Evolutionary conservation across 306 rosid species (phyloP), one percentile per base, ranked within the genome.

Genomic region (Luffa aegyptiaca): DNA sequence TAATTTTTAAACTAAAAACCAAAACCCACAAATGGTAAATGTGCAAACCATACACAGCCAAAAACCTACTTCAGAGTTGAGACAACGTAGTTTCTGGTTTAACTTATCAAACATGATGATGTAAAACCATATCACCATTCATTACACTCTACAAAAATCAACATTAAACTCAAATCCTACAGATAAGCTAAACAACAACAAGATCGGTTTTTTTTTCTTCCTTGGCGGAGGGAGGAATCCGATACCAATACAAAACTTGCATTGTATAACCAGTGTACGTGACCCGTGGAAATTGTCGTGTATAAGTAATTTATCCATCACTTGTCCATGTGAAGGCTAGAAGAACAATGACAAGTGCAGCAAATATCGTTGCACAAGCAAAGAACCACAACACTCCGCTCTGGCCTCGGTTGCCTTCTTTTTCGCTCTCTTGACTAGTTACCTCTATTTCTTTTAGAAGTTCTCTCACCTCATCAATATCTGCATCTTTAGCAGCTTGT

Each of bases 401-500:
- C 26, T 80, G 85, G 3, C 79, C 79, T 78, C 70, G 77, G 80
- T 33, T 85, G 63, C 80, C 73, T 69, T 68, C 79, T 77, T 33
- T 84, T 72, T 76, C 83, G 86, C 51, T 84, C 84, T 85, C 97
- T 80, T 86, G 88, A 80, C 72, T 80, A 80, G 83, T 86, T 75
- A 80, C 14, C 46, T 89, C 97, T 17, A 89, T 86, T 82, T 87
- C 91, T 80, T 84, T 75, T 78, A 95, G 93, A 74, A 95, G 97
- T 77, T 91, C 95, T 83, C 98, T 89, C 80, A 95, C 92, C 81
- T 82, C 44, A 68, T 89, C 93, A 13, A 95, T 90, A 84, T 95
- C 92, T 0, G 94, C 84, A 84, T 95, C 98, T 83, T 95, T 92
- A 1, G 98, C 90, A 35, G 98, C 97, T 81, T 90, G 92, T 85